Base-by-base conservation (phyloP, 192 early-diverging fungal genomes). In the Linnemannia zychae region DNA sequence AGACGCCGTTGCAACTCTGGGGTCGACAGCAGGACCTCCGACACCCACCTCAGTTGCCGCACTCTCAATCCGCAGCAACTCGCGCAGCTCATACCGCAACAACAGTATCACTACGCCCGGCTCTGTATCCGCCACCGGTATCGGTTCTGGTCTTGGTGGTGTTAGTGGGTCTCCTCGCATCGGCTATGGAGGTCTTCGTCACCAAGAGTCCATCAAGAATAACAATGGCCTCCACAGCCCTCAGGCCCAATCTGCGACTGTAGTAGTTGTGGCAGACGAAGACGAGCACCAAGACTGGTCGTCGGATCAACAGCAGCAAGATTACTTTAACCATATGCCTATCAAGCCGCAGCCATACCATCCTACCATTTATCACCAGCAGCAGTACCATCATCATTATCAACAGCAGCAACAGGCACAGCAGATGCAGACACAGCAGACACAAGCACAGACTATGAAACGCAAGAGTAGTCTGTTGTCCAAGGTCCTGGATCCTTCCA, bases 61-160 rank as follows among this genome's bases (percentile, higher is more conserved):
- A 9, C 72, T 84, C 17, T 84, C 76, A 0, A 84, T 84, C 44
- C 71, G 81, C 18, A 78, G 81, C 52, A 75, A 44, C 24, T 84
- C 81, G 0, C 76, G 81, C 11, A 77, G 66, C 47, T 82, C 81
- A 11, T 73, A 74, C 46, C 60, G 63, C 12, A 69, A 77, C 67
- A 52, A 36, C 28, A 72, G 78, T 12, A 22, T 40, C 16, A 67
- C 67, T 53, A 70, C 46, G 16, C 18, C 22, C 38, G 66, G 53
- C 0, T 57, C 53, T 57, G 53, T 20, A n/a, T 38, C 52, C 20
- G 49, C 33, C 15, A 38, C 18, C 20, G 31, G n/a, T 20, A 5
- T 2, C 24, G 28, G 24, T 24, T 12, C 57, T 24, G 28, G 11
- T 9, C 24, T 38, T 36, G 22, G 68, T 37, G 16, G 40, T 34